Conservation (phyloP, 768 basidiomycete genomes). For the Pulveroboletus ravenelii region DNA sequence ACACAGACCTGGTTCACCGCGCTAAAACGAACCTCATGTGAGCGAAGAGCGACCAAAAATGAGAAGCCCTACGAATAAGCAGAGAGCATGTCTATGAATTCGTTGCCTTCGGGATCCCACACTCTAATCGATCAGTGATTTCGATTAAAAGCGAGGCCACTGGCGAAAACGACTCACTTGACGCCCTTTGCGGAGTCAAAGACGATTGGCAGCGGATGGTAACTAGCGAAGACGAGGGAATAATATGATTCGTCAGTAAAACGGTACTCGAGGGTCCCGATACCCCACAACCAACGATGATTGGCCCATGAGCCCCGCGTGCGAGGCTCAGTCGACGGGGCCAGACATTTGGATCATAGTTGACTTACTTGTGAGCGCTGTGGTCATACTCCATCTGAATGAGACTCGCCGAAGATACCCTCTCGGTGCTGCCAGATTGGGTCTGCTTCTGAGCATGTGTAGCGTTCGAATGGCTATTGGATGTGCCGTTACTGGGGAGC, state of each 20-base stretch:
- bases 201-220: conserved; percentile 92
- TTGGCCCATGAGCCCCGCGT: conserved; percentile 21
- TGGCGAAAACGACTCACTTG: conserved; percentile 60
- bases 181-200: conserved; percentile 89
- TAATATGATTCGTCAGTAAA: conserved; percentile 30
- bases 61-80: conserved; percentile 79
- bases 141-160: conserved; percentile 4
- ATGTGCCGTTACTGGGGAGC: not conserved
- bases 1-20: conserved; percentile 79
- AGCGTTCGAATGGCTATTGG: conserved; percentile 16
- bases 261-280: conserved; percentile 7
- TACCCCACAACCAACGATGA: conserved; percentile 1
- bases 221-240: conserved; percentile 61
- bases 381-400: conserved; percentile 78
- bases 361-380: conserved; percentile 84
- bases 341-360: not conserved
- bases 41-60: conserved; percentile 1
- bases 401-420: conserved; percentile 59
- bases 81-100: conserved; percentile 97
- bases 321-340: conserved; percentile 7
- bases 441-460: conserved; percentile 13
- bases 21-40: conserved; percentile 33
- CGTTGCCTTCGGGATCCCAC: conserved; percentile 92
- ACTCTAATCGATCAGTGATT: conserved; percentile 40
- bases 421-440: conserved; percentile 10